Evolutionary conservation across 2,329 filamentous ascomycete species (phyloP).

Genomic region (Colletotrichum siamense): DNA sequence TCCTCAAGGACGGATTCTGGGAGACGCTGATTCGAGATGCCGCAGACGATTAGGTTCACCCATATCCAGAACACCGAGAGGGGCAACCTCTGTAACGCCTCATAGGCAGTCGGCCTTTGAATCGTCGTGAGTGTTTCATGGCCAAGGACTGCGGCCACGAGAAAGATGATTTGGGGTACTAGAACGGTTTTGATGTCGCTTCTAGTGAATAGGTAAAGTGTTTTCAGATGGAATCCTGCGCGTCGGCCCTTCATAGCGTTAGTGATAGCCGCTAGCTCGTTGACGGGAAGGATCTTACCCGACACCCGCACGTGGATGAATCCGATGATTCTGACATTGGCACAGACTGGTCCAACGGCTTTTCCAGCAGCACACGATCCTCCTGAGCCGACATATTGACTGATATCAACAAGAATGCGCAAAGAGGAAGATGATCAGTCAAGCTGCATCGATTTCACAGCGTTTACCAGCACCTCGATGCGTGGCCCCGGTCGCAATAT

Average conservation of each 20-base stretch:
- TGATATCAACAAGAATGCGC: not conserved
- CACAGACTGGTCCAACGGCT: not conserved
- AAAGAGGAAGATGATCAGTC: not conserved
- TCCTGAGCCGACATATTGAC: not conserved
- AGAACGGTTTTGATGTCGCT: constrained; percentile 38
- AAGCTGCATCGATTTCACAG: not conserved
- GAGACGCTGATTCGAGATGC: constrained; percentile 33
- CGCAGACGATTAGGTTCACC: constrained; percentile 31
- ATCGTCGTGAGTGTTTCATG: not conserved
- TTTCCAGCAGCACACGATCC: not conserved
- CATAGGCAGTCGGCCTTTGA: not conserved
- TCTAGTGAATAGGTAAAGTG: constrained; percentile 33
- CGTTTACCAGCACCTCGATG: accelerated
- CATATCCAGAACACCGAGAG: constrained; percentile 27
- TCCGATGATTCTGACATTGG: not conserved
- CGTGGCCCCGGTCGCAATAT: not conserved
- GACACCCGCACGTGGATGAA: not conserved
- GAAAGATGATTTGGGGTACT: constrained; percentile 33
- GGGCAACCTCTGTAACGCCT: not conserved
- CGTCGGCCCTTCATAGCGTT: not conserved
- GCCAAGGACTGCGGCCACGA: constrained; percentile 9
- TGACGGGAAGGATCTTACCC: not conserved
- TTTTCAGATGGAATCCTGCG: constrained; percentile 22
- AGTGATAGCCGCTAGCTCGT: accelerated
- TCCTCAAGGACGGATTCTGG: constrained; percentile 30